Percentiles rank a stretch among this genome's conserved stretches.
Conservation (phyloP, 352 stramenopile species). For the Pythium apleroticum region DNA sequence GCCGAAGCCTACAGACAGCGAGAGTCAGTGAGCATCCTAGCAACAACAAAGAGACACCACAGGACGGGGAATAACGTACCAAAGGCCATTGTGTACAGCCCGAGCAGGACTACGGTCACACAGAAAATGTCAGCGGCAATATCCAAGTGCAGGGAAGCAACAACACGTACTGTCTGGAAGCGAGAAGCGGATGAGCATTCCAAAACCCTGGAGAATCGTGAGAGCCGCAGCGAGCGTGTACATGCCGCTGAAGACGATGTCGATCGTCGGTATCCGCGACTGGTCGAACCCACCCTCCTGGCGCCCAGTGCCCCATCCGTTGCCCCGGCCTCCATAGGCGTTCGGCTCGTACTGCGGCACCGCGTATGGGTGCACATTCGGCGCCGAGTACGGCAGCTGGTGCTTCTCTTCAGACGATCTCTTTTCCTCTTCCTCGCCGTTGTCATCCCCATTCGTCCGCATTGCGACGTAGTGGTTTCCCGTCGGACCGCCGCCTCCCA, state of each 20-base stretch:
- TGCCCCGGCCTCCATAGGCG: slow-evolving; percentile 43
- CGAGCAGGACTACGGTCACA: slow-evolving; percentile 54
- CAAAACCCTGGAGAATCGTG: slow-evolving; percentile 83
- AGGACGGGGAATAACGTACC: slow-evolving; percentile 29
- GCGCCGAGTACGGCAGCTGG: slow-evolving; percentile 61
- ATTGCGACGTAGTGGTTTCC: slow-evolving; percentile 42
- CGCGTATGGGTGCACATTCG: slow-evolving; percentile 80
- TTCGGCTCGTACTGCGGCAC: slow-evolving; percentile 77
- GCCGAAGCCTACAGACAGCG: slow-evolving; percentile 37
- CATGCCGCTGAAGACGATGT: slow-evolving; percentile 84
- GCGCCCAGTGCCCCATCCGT: slow-evolving; percentile 33
- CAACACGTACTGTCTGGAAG: slow-evolving; percentile 56
- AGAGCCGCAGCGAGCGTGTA: slow-evolving; percentile 82
- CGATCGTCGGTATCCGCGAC: slow-evolving; percentile 52
- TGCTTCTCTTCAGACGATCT: slow-evolving; percentile 26
- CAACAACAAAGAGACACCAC: not conserved
- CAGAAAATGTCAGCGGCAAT: slow-evolving; percentile 14
- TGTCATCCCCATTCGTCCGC: slow-evolving; percentile 28
- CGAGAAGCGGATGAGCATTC: slow-evolving; percentile 79
- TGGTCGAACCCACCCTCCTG: slow-evolving; percentile 46
- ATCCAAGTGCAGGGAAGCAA: too few relatives aligned
- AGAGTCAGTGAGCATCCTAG: not conserved
- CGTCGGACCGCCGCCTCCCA: slow-evolving; percentile 8
- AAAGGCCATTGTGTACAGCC: slow-evolving; percentile 86
- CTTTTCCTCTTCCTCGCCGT: slow-evolving; percentile 64